Percentiles rank a stretch among this genome's conserved stretches.
phyloP scores from a whole-genome alignment of 202 grass and related monocot genomes.

The Bolboschoenoplectus hybrid region DNA sequence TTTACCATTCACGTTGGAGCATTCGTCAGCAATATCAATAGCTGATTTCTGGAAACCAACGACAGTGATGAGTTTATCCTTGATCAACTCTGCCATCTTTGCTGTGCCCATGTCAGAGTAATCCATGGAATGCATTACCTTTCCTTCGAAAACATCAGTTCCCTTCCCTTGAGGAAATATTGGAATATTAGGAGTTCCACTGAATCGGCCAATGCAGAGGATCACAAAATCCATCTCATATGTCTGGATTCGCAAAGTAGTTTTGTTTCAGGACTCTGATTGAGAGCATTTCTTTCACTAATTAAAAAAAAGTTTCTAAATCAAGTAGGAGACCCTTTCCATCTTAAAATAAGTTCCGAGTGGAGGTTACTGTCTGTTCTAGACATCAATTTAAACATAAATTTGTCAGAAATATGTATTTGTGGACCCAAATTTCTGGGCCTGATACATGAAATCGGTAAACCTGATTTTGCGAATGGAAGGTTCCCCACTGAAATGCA shows the following conservation, averaged over 20 bases:
- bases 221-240: slow-evolving; percentile 70
- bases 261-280: background rate
- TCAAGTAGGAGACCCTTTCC: background rate
- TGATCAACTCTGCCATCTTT: slow-evolving; percentile 50
- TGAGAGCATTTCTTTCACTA: background rate
- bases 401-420: background rate
- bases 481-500: background rate
- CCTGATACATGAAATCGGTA: background rate
- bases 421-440: background rate
- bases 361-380: background rate
- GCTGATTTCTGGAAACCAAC: slow-evolving; percentile 65
- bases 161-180: slow-evolving; percentile 47
- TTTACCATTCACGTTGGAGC: slow-evolving; percentile 66
- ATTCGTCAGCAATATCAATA: slow-evolving; percentile 62
- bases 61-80: slow-evolving; percentile 60
- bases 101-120: slow-evolving; percentile 56
- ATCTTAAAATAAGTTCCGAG: too few species aligned
- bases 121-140: slow-evolving; percentile 68
- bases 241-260: slow-evolving; percentile 32
- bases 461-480: background rate
- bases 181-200: slow-evolving; percentile 66
- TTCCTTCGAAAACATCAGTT: slow-evolving; percentile 53
- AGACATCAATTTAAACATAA: background rate
- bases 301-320: background rate
- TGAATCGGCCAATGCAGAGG: slow-evolving; percentile 76